Base-by-base conservation (phyloP, 352 stramenopile genomes). In the Globisporangium recalcitrans region DNA sequence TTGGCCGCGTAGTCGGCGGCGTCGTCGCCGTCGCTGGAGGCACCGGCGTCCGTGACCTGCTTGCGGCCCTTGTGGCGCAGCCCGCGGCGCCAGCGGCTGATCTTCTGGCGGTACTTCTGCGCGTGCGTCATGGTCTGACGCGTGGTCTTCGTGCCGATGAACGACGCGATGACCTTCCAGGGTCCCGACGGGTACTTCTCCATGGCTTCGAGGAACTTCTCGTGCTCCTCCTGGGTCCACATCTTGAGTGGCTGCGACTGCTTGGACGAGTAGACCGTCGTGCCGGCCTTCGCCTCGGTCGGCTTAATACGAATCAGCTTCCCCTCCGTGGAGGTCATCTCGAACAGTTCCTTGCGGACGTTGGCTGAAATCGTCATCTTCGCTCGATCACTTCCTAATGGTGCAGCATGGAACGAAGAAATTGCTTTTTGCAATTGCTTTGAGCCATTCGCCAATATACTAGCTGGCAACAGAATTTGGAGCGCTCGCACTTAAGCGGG, bases 121-220 rank as follows among this genome's bases (percentile, higher is more conserved):
- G 83, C 83, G 62, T 92, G 83, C 32, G 83, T 90, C 83, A 90
- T 90, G 53, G 98, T 98, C 75, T 99, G 97, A 22, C 96, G 91
- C 14, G 93, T 90, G 9, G 87, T 93, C 62, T 91, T 90, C 38
- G 85, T 85, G 55, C 83, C 80, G 58, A 95, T 88, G 60, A 87
- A 88, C 58, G 77, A 74, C 19, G 85, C 85, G 65, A 95, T 94
- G 54, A 86, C 74, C 63, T 91, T 90, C 85, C 85, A 94, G 3
- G 85, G 85, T 0, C 85, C 85, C 1, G 80, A 75, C 16, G 85
- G 85, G 71, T 92, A 95, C 68, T 88, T 90, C 65, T 95, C 83
- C 78, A 95, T 90, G 49, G 83, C 85, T 48, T 90, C 74, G 22
- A 95, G 72, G 60, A 95, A 95, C 51, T 87, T 86, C 46, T 95